Evolutionary conservation across 805 yeast species (phyloP).

Genomic region (Zygoascus bituminiphila): DNA sequence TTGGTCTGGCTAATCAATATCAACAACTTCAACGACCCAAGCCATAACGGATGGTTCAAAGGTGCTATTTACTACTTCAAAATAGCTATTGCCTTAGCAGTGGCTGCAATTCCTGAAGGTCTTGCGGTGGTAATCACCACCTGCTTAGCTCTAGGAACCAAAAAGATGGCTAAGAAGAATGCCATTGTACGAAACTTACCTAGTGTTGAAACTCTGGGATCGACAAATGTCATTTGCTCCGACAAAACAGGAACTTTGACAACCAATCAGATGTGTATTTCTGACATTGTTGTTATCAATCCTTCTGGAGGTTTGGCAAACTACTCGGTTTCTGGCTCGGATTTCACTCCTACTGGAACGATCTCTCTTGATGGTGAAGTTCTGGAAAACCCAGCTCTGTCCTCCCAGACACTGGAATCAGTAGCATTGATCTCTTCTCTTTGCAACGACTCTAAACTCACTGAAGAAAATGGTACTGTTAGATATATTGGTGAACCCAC

Average conservation of each 20-base stretch:
- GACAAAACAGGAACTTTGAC: constrained; percentile 33
- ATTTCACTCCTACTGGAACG: constrained; percentile 27
- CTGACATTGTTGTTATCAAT: constrained; percentile 26
- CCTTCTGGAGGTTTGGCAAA: constrained; percentile 26
- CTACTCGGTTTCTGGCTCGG: constrained; percentile 35
- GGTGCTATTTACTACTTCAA: constrained; percentile 93
- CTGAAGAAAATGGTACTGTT: constrained; percentile 24
- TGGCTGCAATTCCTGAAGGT: constrained; percentile 98
- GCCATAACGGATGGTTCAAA: constrained; percentile 53
- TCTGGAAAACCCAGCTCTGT: constrained; percentile 10
- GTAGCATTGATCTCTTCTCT: constrained; percentile 36
- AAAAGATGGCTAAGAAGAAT: constrained; percentile 87
- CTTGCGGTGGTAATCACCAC: constrained; percentile 95
- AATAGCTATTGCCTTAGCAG: constrained; percentile 91
- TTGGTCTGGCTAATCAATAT: constrained; percentile 81
- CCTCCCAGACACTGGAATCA: constrained; percentile 8
- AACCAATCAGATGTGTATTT: constrained; percentile 28
- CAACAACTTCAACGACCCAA: constrained; percentile 34
- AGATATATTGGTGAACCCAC: constrained; percentile 45
- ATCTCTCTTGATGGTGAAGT: constrained; percentile 20
- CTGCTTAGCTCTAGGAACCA: constrained; percentile 87
- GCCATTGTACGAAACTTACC: constrained; percentile 76
- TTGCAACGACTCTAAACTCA: constrained; percentile 32
- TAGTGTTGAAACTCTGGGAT: constrained; percentile 17
- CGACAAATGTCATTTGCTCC: constrained; percentile 35